These are phyloP conservation scores for Kodamaea sp. DNA, from an alignment of 1,139 yeast genomes.

Conservation along the genomic window DNA sequence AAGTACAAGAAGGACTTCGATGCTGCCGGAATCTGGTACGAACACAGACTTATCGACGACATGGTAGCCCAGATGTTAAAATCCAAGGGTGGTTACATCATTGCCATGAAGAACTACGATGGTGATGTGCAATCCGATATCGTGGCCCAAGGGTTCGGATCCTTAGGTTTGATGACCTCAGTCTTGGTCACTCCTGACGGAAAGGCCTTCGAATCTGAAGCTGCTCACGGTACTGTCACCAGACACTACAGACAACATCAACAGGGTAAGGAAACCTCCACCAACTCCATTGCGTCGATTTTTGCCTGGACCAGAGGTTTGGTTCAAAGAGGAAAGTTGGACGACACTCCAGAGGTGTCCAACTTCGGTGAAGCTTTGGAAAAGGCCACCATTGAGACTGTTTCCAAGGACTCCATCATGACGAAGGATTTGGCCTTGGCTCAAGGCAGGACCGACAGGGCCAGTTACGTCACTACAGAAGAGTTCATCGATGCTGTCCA, in stretches of 20 bases:
- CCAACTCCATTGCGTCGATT: conserved; percentile 82
- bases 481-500: conserved; percentile 77
- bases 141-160: conserved; percentile 86
- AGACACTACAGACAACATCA: conserved; percentile 85
- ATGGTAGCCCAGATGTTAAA: conserved; percentile 90
- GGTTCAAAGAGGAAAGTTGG: conserved; percentile 77
- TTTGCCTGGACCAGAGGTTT: conserved; percentile 89
- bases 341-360: conserved; percentile 68
- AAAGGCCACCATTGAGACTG: conserved; percentile 70
- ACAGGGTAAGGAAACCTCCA: conserved; percentile 81
- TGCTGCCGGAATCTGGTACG: conserved; percentile 70
- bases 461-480: conserved; percentile 69
- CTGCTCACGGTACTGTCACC: conserved; percentile 87
- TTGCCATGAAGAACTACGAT: conserved; percentile 83
- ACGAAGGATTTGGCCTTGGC: conserved; percentile 82
- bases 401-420: conserved; percentile 72
- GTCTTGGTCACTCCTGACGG: conserved; percentile 87
- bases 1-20: conserved; percentile 62
- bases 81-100: conserved; percentile 79
- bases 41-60: conserved; percentile 81
- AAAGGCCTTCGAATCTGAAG: conserved; percentile 78
- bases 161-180: conserved; percentile 82
- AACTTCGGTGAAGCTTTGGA: conserved; percentile 67
- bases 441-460: conserved; percentile 64
- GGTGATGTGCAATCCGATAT: conserved; percentile 87